Base-by-base conservation (phyloP, 495 filamentous ascomycete species). In the Lasiosphaeria miniovina region DNA sequence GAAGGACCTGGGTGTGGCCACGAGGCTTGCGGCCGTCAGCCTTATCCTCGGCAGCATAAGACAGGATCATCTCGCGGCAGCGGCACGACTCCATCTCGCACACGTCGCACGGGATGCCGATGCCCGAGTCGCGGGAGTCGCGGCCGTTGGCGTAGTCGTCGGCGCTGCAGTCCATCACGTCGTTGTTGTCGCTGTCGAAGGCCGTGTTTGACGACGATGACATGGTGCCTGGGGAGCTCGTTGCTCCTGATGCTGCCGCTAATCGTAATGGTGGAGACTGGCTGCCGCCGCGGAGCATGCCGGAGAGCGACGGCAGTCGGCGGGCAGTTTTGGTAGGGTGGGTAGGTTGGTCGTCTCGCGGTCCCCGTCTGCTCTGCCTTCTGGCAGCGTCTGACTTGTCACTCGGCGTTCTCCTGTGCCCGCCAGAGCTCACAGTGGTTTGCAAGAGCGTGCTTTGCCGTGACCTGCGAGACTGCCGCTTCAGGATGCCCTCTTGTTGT, bases 61-160 rank as follows among this genome's bases (percentile, higher is more conserved):
- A 7, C 10, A 54, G 43, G 14, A 34, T 33, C 12, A 35, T 50
- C 15, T 56, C n/a, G 10, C 32, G n/a, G 52, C 62, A 64, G 5
- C 34, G n/a, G 55, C 68, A 68, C 14, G 40, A 10, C 4, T 64
- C 67, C 2, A 24, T 7, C n/a, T 51, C 53, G 52, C 63, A 66
- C 0, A 43, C 15, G 31, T 64, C 58, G 49, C 66, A 64, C 2
- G 59, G 46, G 12, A 68, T 64, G 34, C 63, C 57, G 15, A 66
- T 68, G 5, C 61, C 66, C 12, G 63, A 68, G 63, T 68, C 63
- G 15, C 60, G 49, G 0, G 63, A 58, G 43, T 68, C 61, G 35
- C 63, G 63, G 0, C 57, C 35, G 46, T 36, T 53, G 54, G n/a
- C 10, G 54, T 58, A 45, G 14, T 50, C 34, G 36, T 11, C 15